phyloP scores from a whole-genome alignment of 2,329 filamentous ascomycete species.

The Sclerotinia spermophila region DNA sequence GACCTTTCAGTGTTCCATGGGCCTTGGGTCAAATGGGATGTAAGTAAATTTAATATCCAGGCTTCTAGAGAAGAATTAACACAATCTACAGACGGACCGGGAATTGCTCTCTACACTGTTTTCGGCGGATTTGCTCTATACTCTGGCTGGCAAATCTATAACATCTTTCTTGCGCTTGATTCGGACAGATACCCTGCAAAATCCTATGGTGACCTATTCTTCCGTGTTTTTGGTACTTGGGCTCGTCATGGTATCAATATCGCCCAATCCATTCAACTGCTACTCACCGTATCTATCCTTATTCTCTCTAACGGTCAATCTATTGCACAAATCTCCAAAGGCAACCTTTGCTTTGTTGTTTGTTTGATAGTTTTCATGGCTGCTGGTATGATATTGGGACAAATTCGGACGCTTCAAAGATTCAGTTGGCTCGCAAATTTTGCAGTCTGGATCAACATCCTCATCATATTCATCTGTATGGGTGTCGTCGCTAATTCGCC shows the following conservation, averaged over 20 bases:
- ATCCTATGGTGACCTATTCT: constrained; percentile 29
- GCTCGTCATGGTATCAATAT: constrained; percentile 27
- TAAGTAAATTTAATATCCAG: not conserved
- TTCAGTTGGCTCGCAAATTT: constrained; percentile 34
- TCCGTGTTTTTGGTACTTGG: constrained; percentile 24
- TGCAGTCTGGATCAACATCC: constrained; percentile 34
- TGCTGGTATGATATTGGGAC: constrained; percentile 32
- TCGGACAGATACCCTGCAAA: constrained; percentile 26
- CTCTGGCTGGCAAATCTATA: constrained; percentile 29
- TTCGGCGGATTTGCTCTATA: constrained; percentile 28
- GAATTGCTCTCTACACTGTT: constrained; percentile 28
- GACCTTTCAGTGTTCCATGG: constrained; percentile 28
- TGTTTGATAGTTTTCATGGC: constrained; percentile 33
- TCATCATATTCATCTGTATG: constrained; percentile 37
- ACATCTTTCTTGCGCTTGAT: constrained; percentile 26
- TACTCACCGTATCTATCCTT: constrained; percentile 28
- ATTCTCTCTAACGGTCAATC: constrained; percentile 23
- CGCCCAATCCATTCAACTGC: constrained; percentile 24
- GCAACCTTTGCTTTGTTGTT: constrained; percentile 29
- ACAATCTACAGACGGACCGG: constrained; percentile 17
- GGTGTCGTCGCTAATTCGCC: constrained; percentile 33
- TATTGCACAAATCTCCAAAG: constrained; percentile 26
- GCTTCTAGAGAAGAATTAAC: not conserved
- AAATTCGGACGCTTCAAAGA: constrained; percentile 34
- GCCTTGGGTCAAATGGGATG: constrained; percentile 27